Evolutionary conservation across 345 rosid genomes (phyloP).

Genomic region (Excoecaria cochinchinensis): DNA sequence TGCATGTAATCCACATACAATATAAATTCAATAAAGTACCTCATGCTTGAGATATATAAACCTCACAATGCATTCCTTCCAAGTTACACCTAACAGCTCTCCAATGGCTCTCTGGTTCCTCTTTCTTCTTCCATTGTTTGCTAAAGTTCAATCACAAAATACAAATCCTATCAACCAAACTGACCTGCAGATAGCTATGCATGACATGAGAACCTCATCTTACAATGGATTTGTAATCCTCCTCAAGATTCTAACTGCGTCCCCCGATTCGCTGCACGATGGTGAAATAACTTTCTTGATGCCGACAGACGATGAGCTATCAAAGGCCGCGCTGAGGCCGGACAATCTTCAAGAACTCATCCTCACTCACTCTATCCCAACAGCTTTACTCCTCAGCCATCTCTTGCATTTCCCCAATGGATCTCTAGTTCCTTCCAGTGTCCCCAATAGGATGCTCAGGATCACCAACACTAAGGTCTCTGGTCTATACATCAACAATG

Average conservation of each 20-base stretch:
- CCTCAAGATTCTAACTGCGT: slow-evolving; percentile 31
- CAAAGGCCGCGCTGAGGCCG: slow-evolving; percentile 15
- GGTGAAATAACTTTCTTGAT: slow-evolving; percentile 36
- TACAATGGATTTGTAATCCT: slow-evolving; percentile 46
- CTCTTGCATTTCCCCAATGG: slow-evolving; percentile 39
- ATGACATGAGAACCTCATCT: slow-evolving; percentile 37
- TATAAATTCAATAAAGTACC: background rate
- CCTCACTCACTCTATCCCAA: slow-evolving; percentile 38
- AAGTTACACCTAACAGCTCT: background rate
- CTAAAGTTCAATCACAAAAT: slow-evolving; percentile 21
- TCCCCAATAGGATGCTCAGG: slow-evolving; percentile 31
- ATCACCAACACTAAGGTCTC: slow-evolving; percentile 25
- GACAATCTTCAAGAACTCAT: slow-evolving; percentile 33
- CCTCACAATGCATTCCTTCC: background rate
- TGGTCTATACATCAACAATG: slow-evolving; percentile 33
- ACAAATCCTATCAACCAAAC: slow-evolving; percentile 23
- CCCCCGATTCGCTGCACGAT: slow-evolving; percentile 5
- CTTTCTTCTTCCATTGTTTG: slow-evolving; percentile 27
- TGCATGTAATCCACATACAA: background rate
- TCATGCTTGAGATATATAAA: background rate
- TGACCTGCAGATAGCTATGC: slow-evolving; percentile 33
- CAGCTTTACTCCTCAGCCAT: slow-evolving; percentile 20
- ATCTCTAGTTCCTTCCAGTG: slow-evolving; percentile 32
- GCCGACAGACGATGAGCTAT: slow-evolving; percentile 32
- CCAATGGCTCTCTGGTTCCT: slow-evolving; percentile 29